A percentile compares a stretch with the other conserved stretches of the same genome.
Conservation (phyloP, 1,284 basidiomycete species). For the Omphalotus olearius region DNA sequence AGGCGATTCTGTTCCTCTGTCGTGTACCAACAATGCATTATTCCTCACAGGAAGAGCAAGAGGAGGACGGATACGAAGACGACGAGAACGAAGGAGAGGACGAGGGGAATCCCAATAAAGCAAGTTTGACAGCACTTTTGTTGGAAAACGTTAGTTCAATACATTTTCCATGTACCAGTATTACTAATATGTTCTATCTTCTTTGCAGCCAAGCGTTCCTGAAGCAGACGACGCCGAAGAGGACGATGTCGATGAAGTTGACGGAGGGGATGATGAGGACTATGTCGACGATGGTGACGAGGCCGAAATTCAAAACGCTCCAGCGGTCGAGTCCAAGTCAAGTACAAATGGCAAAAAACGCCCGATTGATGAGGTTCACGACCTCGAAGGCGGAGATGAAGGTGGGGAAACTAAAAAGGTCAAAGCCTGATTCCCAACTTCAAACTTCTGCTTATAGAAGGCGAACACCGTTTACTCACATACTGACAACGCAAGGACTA, state of each 20-base stretch:
- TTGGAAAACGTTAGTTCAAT: constrained; percentile 8
- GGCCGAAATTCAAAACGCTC: background rate
- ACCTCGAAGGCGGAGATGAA: constrained; percentile 4
- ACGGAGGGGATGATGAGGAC: constrained; percentile 13
- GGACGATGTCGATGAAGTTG: constrained; percentile 13
- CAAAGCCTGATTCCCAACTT: constrained; percentile 4
- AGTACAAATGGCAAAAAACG: constrained; percentile 11
- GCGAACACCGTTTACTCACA: too few species aligned
- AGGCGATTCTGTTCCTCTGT: background rate
- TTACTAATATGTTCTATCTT: background rate
- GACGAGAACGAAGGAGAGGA: constrained; percentile 3
- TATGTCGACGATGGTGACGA: background rate
- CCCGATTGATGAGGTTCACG: constrained; percentile 6
- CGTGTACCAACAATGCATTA: background rate
- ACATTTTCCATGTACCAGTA: background rate
- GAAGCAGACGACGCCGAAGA: constrained; percentile 27
- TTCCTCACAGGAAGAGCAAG: background rate
- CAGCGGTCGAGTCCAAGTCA: background rate
- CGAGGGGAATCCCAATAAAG: background rate
- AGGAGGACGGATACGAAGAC: constrained; percentile 8
- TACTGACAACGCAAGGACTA: too few species aligned
- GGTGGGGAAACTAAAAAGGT: constrained; percentile 9
- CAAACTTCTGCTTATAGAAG: background rate
- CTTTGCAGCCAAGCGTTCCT: background rate
- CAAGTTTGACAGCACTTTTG: constrained; percentile 12